Evolutionary conservation across 169 alveolate genomes (phyloP).

Genomic region (Cryptosporidium bovis): DNA sequence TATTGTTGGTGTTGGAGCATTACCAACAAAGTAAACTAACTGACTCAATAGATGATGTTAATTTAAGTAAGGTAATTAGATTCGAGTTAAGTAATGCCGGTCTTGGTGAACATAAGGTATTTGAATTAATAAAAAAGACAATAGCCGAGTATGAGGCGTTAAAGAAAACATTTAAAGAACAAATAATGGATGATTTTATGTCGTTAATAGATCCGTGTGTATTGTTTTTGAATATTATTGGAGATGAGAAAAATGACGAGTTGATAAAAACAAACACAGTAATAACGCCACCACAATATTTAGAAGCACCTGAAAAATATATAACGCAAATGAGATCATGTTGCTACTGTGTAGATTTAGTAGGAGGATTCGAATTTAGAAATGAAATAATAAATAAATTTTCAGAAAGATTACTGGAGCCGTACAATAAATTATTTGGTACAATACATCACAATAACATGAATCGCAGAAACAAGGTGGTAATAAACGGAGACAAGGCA

Average conservation of each 20-base stretch:
- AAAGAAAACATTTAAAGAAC: conserved; percentile 4
- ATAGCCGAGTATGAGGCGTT: background rate
- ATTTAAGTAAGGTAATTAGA: background rate
- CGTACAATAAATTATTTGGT: conserved; percentile 37
- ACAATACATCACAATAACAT: conserved; percentile 12
- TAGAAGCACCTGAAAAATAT: conserved; percentile 48
- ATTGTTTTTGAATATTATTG: conserved; percentile 2
- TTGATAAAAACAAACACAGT: background rate
- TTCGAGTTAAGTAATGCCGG: background rate
- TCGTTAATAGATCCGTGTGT: conserved; percentile 61
- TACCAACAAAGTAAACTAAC: background rate
- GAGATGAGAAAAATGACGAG: conserved; percentile 4
- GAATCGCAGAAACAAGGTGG: background rate
- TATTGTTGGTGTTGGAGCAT: background rate
- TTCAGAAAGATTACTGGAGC: conserved; percentile 27
- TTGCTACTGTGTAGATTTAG: conserved; percentile 49
- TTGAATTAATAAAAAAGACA: background rate
- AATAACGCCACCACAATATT: conserved; percentile 41
- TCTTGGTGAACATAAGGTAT: background rate
- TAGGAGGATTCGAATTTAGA: conserved; percentile 32
- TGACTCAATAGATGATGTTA: background rate
- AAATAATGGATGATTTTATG: conserved; percentile 51
- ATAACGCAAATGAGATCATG: conserved; percentile 65
- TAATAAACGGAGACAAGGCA: conserved; percentile 7
- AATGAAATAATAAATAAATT: conserved; percentile 36